A percentile compares a stretch with the other conserved stretches of the same genome.
Evolutionary conservation across 1,139 yeast genomes (phyloP).

Genomic region (Lodderomyces jiufengensis): DNA sequence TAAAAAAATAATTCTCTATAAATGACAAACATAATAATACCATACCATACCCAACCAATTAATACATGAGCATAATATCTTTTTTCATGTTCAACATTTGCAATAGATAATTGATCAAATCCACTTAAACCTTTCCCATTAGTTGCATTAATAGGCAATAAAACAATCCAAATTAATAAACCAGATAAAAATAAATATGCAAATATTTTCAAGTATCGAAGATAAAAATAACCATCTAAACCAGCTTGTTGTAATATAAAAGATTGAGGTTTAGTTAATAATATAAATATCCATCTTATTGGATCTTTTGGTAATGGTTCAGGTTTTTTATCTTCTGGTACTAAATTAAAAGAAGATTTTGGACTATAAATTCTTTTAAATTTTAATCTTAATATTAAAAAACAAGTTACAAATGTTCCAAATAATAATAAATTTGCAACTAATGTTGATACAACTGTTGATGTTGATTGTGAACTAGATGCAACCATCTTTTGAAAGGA

Average conservation of each 20-base stretch:
- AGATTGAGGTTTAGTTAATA: constrained; percentile 59
- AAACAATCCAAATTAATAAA: constrained; percentile 47
- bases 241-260: constrained; percentile 72
- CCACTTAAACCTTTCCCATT: constrained; percentile 59
- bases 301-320: constrained; percentile 62
- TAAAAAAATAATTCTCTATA: constrained; percentile 82
- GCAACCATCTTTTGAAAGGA: constrained; percentile 13
- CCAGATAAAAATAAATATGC: constrained; percentile 40
- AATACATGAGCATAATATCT: constrained; percentile 87
- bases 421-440: constrained; percentile 54
- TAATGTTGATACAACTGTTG: constrained; percentile 61
- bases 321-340: constrained; percentile 59
- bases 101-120: constrained; percentile 72
- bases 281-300: constrained; percentile 56
- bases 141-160: constrained; percentile 64
- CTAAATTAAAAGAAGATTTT: constrained; percentile 53
- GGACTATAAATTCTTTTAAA: constrained; percentile 67
- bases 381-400: constrained; percentile 51
- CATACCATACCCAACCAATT: constrained; percentile 75
- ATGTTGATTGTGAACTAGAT: constrained; percentile 50
- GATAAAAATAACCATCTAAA: constrained; percentile 68
- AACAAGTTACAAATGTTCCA: constrained; percentile 49
- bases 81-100: constrained; percentile 55
- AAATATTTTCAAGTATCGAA: constrained; percentile 53
- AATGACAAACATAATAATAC: constrained; percentile 62